Percentiles rank a stretch among this genome's conserved stretches.
phyloP scores from a whole-genome alignment of 2,329 filamentous ascomycete genomes.

The Emydomyces testavorans region DNA sequence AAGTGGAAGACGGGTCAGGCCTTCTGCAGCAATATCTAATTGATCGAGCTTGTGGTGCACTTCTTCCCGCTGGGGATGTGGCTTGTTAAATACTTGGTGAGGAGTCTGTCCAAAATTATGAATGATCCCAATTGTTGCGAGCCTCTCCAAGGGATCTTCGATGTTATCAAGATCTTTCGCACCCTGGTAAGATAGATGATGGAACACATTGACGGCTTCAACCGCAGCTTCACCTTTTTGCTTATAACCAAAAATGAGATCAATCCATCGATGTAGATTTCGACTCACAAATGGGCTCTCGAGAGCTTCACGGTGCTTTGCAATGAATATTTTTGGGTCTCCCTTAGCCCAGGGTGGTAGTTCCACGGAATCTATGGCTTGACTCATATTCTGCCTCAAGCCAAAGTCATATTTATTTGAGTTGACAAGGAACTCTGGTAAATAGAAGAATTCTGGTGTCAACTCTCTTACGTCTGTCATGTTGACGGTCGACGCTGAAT shows the following conservation, averaged over 20 bases:
- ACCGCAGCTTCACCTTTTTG: conserved; percentile 86
- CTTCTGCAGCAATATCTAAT: conserved; percentile 66
- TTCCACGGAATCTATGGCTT: conserved; percentile 70
- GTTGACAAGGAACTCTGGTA: conserved; percentile 91
- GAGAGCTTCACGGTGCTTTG: conserved; percentile 87
- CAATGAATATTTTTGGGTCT: conserved; percentile 87
- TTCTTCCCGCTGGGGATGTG: conserved; percentile 67
- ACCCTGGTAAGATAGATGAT: conserved; percentile 88
- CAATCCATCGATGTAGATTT: conserved; percentile 88
- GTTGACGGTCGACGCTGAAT: conserved; percentile 75
- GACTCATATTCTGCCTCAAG: conserved; percentile 64
- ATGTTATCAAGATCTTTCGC: conserved; percentile 88
- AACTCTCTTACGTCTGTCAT: conserved; percentile 91
- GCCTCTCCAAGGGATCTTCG: conserved; percentile 70
- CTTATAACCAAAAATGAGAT: conserved; percentile 86
- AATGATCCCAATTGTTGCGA: conserved; percentile 88
- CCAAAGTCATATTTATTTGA: conserved; percentile 93
- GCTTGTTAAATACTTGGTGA: conserved; percentile 76
- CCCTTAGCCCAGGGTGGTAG: conserved; percentile 96
- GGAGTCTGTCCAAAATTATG: conserved; percentile 98
- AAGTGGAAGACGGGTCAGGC: conserved; percentile 64
- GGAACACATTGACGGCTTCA: conserved; percentile 88
- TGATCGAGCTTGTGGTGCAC: conserved; percentile 52
- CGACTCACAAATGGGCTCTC: conserved; percentile 88
- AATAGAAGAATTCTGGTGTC: conserved; percentile 93